These are phyloP conservation scores for Pseudogymnoascus sp. DNA, from an alignment of 2,329 filamentous ascomycete genomes.

Conservation along the genomic window DNA sequence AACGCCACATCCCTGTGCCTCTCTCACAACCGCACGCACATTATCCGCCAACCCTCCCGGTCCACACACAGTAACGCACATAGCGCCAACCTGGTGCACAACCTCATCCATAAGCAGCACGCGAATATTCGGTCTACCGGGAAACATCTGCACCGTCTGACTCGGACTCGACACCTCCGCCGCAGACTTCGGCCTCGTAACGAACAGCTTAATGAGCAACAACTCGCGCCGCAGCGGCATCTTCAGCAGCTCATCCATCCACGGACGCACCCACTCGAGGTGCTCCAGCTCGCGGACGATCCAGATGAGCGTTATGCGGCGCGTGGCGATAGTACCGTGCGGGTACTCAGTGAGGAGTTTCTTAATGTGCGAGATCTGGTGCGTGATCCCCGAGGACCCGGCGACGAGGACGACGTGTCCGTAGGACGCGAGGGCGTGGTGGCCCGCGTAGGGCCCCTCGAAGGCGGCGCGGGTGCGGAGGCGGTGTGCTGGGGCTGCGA, in stretches of 20 bases:
- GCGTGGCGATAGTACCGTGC: constrained; percentile 66
- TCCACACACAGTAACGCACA: constrained; percentile 77
- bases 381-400: constrained; percentile 89
- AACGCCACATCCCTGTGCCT: constrained; percentile 51
- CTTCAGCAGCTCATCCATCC: constrained; percentile 65
- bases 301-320: constrained; percentile 80
- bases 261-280: constrained; percentile 87
- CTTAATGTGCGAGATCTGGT: constrained; percentile 81
- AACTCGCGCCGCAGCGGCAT: constrained; percentile 77
- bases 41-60: constrained; percentile 69
- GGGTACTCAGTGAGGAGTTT: constrained; percentile 65
- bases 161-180: constrained; percentile 71
- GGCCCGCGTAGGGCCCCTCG: constrained; percentile 82
- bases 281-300: constrained; percentile 83
- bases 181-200: constrained; percentile 79
- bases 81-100: constrained; percentile 73
- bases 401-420: constrained; percentile 87
- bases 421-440: constrained; percentile 83
- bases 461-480: constrained; percentile 56
- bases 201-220: constrained; percentile 78
- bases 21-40: constrained; percentile 59
- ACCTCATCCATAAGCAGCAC: constrained; percentile 77
- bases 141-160: constrained; percentile 81
- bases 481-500: constrained; percentile 25
- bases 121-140: constrained; percentile 76